phyloP scores from a whole-genome alignment of 139 green algal species.

The Edaphochlamys debaryana region DNA sequence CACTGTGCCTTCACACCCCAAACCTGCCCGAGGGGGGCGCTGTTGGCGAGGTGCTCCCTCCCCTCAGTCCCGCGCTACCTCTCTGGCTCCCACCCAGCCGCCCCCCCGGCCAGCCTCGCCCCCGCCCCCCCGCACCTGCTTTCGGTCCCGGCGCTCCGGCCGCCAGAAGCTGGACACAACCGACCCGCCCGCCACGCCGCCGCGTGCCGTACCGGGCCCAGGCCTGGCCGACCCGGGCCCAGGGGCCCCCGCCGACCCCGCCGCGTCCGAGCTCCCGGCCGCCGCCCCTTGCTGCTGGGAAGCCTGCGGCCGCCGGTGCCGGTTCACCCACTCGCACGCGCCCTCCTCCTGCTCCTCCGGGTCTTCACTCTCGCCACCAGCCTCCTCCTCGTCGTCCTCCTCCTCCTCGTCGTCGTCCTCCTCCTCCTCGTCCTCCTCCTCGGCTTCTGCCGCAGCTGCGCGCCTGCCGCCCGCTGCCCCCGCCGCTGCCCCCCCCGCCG shows the following conservation, averaged over 20 bases:
- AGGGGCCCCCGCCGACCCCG: not conserved
- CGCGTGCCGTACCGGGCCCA: not conserved
- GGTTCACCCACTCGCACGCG: slow-evolving; percentile 14
- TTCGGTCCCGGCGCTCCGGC: slow-evolving; percentile 74
- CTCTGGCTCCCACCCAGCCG: too few relatives aligned
- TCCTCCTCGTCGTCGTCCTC: not conserved
- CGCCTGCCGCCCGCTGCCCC: not conserved
- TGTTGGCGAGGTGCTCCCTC: too few relatives aligned
- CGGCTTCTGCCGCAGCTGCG: too few relatives aligned
- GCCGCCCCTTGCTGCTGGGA: slow-evolving; percentile 7
- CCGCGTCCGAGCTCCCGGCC: not conserved
- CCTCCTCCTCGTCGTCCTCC: slow-evolving; percentile 1
- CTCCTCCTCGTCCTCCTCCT: slow-evolving; percentile 1
- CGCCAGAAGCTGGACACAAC: slow-evolving; percentile 83
- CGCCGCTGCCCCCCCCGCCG: not conserved
- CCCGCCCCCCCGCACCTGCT: slow-evolving; percentile 20
- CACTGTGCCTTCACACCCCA: too few relatives aligned
- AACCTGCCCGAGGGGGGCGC: too few relatives aligned
- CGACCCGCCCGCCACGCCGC: slow-evolving; percentile 36
- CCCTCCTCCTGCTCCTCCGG: slow-evolving; percentile 42
- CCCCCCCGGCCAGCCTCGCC: not conserved
- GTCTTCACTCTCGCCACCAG: slow-evolving; percentile 16
- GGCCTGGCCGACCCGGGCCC: too few relatives aligned
- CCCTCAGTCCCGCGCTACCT: too few relatives aligned
- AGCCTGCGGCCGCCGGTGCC: not conserved